Conservation (phyloP, 352 stramenopile genomes). For the Hyaloperonospora arabidopsidis region DNA sequence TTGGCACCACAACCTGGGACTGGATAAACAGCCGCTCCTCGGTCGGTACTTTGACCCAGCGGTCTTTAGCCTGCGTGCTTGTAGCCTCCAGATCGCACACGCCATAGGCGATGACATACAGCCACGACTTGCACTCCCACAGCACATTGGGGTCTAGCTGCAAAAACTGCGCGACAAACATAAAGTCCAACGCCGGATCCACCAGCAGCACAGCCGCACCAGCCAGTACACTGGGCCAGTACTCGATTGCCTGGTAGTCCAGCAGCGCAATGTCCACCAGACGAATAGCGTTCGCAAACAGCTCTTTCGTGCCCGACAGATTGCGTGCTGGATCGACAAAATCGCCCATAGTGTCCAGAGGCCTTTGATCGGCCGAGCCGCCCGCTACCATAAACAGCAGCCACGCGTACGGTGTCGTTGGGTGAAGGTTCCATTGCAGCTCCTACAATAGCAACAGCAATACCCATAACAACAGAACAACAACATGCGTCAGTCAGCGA, state of each 20-base stretch:
- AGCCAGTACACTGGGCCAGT: slow-evolving; percentile 67
- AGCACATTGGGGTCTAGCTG: slow-evolving; percentile 69
- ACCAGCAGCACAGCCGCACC: slow-evolving; percentile 63
- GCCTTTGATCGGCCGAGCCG: slow-evolving; percentile 50
- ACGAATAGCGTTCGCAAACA: slow-evolving; percentile 60
- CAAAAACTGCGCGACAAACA: slow-evolving; percentile 77
- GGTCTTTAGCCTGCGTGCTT: slow-evolving; percentile 45
- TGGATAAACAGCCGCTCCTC: slow-evolving; percentile 73
- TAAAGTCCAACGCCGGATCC: slow-evolving; percentile 56
- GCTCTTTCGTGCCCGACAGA: slow-evolving; percentile 57
- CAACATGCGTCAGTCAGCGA: slow-evolving; percentile 14
- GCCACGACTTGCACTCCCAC: slow-evolving; percentile 79
- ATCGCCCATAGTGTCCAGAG: slow-evolving; percentile 63
- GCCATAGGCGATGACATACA: slow-evolving; percentile 48
- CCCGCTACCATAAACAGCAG: slow-evolving; percentile 69
- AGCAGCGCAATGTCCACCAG: slow-evolving; percentile 70
- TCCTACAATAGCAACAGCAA: slow-evolving; percentile 29
- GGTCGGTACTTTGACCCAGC: slow-evolving; percentile 57
- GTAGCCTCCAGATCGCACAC: slow-evolving; percentile 41
- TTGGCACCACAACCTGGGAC: slow-evolving; percentile 51
- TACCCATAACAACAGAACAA: neutral
- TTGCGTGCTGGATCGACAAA: slow-evolving; percentile 59
- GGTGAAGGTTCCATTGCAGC: slow-evolving; percentile 77
- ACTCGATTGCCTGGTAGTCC: slow-evolving; percentile 70
- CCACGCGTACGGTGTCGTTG: slow-evolving; percentile 65